phyloP scores from a whole-genome alignment of 2,329 filamentous ascomycete genomes.

The Remersonia thermophila region DNA sequence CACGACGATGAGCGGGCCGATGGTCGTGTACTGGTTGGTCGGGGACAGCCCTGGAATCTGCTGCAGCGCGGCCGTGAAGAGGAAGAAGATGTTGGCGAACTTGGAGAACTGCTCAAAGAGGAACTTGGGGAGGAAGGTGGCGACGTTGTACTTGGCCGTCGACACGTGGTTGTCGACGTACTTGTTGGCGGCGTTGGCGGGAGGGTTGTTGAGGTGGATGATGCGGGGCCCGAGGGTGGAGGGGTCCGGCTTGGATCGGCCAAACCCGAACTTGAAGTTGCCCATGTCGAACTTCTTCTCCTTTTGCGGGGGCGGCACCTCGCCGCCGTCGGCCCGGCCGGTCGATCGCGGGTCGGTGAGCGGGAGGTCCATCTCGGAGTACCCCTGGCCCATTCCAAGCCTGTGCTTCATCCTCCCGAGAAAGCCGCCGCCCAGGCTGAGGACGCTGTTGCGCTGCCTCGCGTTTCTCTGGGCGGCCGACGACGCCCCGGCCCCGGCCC shows the following conservation, averaged over 20 bases:
- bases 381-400: conserved; percentile 75
- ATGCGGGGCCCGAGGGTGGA: conserved; percentile 83
- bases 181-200: conserved; percentile 78
- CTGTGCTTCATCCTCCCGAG: conserved; percentile 81
- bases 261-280: conserved; percentile 89
- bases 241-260: conserved; percentile 71
- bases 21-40: conserved; percentile 91
- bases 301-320: conserved; percentile 18
- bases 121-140: conserved; percentile 93
- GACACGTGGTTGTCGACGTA: conserved; percentile 96
- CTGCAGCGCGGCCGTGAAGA: conserved; percentile 89
- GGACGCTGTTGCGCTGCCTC: conserved; percentile 74
- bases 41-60: conserved; percentile 92
- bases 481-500: conserved; percentile 35
- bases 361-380: conserved; percentile 97
- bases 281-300: conserved; percentile 52
- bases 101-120: conserved; percentile 97
- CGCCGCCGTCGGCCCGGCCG: conserved; percentile 24
- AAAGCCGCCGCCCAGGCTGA: conserved; percentile 75
- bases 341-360: conserved; percentile 62
- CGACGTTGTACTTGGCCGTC: conserved; percentile 90
- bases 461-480: conserved; percentile 25
- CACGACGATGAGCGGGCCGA: conserved; percentile 83
- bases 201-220: conserved; percentile 92
- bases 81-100: conserved; percentile 98